phyloP scores from a whole-genome alignment of 2,329 filamentous ascomycete species.

The Claviceps africana region DNA sequence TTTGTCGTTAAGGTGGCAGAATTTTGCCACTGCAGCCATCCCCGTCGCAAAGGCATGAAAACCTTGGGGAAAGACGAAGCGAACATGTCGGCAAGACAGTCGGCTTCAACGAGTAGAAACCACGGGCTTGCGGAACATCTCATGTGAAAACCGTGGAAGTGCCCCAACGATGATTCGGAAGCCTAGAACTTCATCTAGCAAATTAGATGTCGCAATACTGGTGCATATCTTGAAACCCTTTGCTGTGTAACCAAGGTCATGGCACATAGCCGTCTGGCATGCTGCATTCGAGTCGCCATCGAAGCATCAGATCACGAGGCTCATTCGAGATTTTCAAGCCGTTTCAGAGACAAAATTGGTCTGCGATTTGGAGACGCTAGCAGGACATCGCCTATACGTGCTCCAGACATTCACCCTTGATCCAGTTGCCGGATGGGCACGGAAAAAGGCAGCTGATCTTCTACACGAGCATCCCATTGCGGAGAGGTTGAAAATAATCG shows the following conservation, averaged over 20 bases:
- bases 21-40: background rate
- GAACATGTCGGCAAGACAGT: constrained; percentile 20
- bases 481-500: background rate
- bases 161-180: background rate
- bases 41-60: background rate
- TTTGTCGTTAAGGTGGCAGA: background rate
- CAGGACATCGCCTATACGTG: background rate
- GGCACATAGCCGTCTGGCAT: background rate
- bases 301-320: background rate
- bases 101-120: constrained; percentile 1
- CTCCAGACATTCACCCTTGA: background rate
- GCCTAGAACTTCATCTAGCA: background rate
- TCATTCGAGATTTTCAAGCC: background rate
- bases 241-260: constrained; percentile 1
- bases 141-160: background rate
- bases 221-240: constrained; percentile 5
- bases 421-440: background rate
- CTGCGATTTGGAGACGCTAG: background rate
- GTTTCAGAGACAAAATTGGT: background rate
- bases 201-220: background rate
- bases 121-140: background rate
- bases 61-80: constrained; percentile 24
- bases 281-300: background rate
- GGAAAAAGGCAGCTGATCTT: background rate
- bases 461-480: background rate